Evolutionary conservation across 2,329 filamentous ascomycete genomes (phyloP).

Genomic region (Blastomyces gilchristii): DNA sequence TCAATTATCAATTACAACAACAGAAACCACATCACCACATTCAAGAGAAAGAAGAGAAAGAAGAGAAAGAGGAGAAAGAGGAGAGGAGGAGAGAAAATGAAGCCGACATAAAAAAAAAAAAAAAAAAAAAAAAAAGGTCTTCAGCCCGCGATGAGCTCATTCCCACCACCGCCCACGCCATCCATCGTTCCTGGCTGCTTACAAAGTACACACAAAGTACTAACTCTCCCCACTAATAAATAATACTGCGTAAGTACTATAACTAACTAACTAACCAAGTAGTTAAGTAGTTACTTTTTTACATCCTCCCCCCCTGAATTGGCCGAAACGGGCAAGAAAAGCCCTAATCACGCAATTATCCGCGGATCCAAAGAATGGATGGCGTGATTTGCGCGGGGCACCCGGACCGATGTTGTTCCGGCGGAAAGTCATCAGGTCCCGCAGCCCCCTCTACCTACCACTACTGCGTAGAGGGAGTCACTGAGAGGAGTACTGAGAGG

Average conservation of each 20-base stretch:
- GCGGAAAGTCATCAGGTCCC: too few species aligned
- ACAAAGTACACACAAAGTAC: too few species aligned
- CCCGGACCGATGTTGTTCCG: constrained; percentile 3
- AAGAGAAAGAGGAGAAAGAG: not conserved
- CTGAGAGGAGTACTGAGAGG: too few species aligned
- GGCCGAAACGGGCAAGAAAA: not conserved
- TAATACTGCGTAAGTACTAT: too few species aligned
- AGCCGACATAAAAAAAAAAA: not conserved
- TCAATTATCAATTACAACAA: not conserved
- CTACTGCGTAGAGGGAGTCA: too few species aligned
- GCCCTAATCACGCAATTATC: constrained; percentile 7
- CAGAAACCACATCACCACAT: not conserved
- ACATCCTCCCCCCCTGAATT: too few species aligned
- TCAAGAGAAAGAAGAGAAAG: not conserved
- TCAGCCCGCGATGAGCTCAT: not conserved
- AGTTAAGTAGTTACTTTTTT: too few species aligned
- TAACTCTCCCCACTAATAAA: too few species aligned
- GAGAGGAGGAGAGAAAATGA: not conserved
- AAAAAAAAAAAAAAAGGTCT: too few species aligned
- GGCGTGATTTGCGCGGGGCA: not conserved
- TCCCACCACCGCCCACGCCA: not conserved
- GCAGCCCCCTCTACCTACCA: too few species aligned
- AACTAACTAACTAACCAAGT: too few species aligned
- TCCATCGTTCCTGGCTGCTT: not conserved
- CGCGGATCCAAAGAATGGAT: not conserved